These are phyloP conservation scores for Xylaria cubensis DNA, from an alignment of 495 filamentous ascomycete genomes.

Conservation along the genomic window DNA sequence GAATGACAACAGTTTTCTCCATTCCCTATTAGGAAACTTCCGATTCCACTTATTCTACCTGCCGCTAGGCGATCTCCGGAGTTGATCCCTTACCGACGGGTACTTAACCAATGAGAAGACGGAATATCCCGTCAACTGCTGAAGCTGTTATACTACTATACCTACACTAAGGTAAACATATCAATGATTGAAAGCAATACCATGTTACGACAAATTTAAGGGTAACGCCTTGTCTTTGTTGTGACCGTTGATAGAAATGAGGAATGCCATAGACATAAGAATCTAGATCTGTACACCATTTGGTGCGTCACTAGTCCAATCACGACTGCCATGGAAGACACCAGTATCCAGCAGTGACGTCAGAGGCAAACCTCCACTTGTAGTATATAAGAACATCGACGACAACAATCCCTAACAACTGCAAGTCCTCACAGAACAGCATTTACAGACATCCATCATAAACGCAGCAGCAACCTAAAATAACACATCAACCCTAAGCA, in stretches of 20 bases:
- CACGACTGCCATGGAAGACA: neutral
- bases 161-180: neutral
- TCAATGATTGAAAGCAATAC: neutral
- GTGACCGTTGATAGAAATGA: neutral
- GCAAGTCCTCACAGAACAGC: neutral
- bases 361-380: conserved; percentile 16
- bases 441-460: neutral
- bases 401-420: neutral
- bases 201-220: neutral
- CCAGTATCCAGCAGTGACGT: conserved; percentile 5
- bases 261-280: no score
- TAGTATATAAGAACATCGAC: neutral
- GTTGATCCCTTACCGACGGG: neutral
- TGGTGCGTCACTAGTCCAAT: conserved; percentile 12
- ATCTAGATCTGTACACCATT: neutral
- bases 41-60: neutral
- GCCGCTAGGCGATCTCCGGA: neutral
- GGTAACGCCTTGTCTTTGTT: neutral
- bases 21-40: conserved; percentile 6
- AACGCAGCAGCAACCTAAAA: neutral
- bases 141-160: no score
- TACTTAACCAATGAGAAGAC: neutral
- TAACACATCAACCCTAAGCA: neutral
- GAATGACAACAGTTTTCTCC: conserved; percentile 6
- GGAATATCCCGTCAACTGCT: neutral